Evolutionary conservation across 345 rosid species (phyloP).

Genomic region (Abelmoschus esculentus): DNA sequence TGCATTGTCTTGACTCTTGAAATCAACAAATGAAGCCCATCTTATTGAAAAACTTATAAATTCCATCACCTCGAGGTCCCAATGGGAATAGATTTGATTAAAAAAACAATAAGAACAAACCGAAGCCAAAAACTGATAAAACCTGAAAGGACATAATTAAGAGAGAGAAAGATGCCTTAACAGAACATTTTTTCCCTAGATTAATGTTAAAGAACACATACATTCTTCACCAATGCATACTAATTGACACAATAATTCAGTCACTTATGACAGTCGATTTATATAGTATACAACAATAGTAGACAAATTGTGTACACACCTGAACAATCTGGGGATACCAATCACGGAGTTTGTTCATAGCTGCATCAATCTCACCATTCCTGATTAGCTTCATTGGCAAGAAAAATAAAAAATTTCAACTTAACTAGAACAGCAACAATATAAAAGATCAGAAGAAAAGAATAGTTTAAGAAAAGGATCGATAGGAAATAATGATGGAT

Average conservation of each 20-base stretch:
- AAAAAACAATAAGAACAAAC: neutral
- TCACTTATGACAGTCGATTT: neutral
- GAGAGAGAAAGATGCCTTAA: neutral
- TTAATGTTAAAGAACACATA: neutral
- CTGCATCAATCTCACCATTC: constrained; percentile 74
- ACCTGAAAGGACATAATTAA: neutral
- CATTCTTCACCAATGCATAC: neutral
- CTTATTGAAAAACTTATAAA: neutral
- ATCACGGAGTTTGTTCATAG: constrained; percentile 48
- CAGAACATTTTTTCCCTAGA: neutral
- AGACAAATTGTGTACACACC: constrained; percentile 32
- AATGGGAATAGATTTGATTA: neutral
- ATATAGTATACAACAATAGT: neutral
- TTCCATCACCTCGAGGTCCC: neutral
- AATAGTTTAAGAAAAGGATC: neutral
- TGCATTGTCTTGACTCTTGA: neutral
- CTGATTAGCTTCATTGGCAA: constrained; percentile 54
- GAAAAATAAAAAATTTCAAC: constrained; percentile 15
- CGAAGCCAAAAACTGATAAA: too few species aligned
- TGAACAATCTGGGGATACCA: constrained; percentile 83
- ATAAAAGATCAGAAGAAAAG: neutral
- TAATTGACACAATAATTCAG: neutral
- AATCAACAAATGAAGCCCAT: neutral
- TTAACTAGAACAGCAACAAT: constrained; percentile 4
- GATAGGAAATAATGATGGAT: neutral